A percentile compares a stretch with the other conserved stretches of the same genome.
These are phyloP conservation scores for Neospora caninum DNA, from an alignment of 169 alveolate species.

Conservation along the genomic window DNA sequence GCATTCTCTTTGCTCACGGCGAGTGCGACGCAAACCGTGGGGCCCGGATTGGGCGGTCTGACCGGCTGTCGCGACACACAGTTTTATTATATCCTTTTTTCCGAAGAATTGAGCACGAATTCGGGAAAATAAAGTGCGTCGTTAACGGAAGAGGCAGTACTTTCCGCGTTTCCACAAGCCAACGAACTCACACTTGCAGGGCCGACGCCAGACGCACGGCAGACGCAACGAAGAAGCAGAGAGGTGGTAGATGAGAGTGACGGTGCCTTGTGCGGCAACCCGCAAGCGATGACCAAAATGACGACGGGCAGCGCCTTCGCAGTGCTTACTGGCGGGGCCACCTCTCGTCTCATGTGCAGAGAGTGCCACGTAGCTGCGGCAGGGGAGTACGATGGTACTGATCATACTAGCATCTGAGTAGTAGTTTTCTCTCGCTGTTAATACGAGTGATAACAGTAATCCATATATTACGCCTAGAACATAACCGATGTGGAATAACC, in stretches of 20 bases:
- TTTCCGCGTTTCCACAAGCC: too few species aligned
- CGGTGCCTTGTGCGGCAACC: conserved; percentile 3
- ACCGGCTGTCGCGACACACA: too few species aligned
- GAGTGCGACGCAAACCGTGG: neutral
- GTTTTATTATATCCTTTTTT: too few species aligned
- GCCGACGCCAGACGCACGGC: conserved; percentile 18
- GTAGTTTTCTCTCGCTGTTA: too few species aligned
- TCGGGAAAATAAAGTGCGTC: too few species aligned
- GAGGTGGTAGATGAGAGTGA: neutral
- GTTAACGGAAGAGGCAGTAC: too few species aligned
- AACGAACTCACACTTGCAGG: neutral
- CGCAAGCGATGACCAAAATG: neutral
- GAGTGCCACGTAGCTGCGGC: neutral
- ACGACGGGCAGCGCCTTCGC: neutral
- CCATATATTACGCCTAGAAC: too few species aligned
- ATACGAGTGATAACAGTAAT: too few species aligned
- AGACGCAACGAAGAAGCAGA: conserved; percentile 10
- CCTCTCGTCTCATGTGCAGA: neutral
- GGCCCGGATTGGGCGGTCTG: neutral
- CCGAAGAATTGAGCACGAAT: too few species aligned
- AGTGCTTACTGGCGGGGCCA: neutral
- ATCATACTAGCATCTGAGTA: too few species aligned
- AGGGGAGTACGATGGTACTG: neutral
- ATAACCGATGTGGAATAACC: too few species aligned
- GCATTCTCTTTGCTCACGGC: neutral